Evolutionary conservation across 257 asterid species (phyloP).

Genomic region (Cordia subcordata): DNA sequence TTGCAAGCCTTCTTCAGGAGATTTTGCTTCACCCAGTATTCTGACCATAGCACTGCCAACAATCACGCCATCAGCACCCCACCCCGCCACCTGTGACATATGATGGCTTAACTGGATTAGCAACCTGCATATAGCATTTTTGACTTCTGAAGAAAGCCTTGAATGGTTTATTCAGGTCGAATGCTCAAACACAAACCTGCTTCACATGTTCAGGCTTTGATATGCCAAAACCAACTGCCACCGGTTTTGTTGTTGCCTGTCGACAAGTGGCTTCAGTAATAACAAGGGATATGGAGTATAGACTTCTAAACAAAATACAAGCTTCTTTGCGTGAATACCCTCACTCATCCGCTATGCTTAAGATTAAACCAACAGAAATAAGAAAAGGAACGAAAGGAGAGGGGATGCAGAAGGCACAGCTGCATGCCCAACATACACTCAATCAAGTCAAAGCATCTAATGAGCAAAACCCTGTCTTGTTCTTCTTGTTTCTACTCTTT

Average conservation of each 20-base stretch:
- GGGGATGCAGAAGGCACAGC: not conserved
- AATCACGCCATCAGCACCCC: constrained; percentile 97
- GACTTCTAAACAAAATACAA: not conserved
- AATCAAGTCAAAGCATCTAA: not conserved
- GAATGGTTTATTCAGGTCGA: not conserved
- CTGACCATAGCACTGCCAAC: constrained; percentile 84
- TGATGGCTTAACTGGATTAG: not conserved
- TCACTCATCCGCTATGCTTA: no score
- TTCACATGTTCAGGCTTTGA: constrained; percentile 81
- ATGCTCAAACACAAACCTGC: constrained; percentile 39
- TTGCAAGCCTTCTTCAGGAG: constrained; percentile 76
- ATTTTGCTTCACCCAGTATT: constrained; percentile 66
- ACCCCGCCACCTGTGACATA: constrained; percentile 54
- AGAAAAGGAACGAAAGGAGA: not conserved
- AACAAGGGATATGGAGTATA: not conserved
- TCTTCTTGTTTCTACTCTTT: not conserved
- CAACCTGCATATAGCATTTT: not conserved
- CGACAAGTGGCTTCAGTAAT: constrained; percentile 3
- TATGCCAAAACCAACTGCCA: constrained; percentile 92
- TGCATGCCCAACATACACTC: not conserved
- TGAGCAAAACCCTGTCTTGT: not conserved
- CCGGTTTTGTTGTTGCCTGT: constrained; percentile 73
- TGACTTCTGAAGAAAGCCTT: not conserved
- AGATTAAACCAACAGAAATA: no score
- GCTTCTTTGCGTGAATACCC: not conserved